Conservation (phyloP, 1,284 basidiomycete species). For the Malassezia nana region DNA sequence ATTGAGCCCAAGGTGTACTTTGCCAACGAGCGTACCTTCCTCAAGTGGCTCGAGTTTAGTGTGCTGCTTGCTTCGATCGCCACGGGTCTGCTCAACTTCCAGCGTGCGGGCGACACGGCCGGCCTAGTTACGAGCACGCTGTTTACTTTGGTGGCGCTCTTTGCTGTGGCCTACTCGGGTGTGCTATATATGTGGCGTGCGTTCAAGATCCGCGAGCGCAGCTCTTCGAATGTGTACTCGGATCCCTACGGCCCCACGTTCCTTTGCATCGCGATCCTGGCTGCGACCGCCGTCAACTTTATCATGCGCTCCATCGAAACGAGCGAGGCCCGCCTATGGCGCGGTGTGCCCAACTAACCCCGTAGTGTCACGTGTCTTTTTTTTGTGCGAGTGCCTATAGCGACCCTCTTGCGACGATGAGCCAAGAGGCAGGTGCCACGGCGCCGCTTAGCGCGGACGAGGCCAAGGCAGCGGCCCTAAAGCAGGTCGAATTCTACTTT, state of each 20-base stretch:
- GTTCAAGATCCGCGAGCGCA: conserved; percentile 54
- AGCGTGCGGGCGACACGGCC: conserved; percentile 61
- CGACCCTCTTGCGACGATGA: not conserved
- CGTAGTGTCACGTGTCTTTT: conserved; percentile 1
- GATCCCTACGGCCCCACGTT: conserved; percentile 41
- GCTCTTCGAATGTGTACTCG: conserved; percentile 44
- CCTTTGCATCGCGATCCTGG: conserved; percentile 34
- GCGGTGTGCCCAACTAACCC: conserved; percentile 33
- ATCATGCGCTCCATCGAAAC: conserved; percentile 32
- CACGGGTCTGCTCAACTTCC: conserved; percentile 62
- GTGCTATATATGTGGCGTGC: conserved; percentile 80
- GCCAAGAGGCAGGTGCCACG: not conserved
- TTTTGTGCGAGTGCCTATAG: not conserved
- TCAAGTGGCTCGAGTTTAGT: conserved; percentile 74
- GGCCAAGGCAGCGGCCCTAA: conserved; percentile 10
- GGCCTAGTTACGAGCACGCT: conserved; percentile 73
- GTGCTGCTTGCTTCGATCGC: conserved; percentile 53
- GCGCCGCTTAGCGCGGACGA: conserved; percentile 5
- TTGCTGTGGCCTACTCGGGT: conserved; percentile 78
- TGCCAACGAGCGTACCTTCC: conserved; percentile 73
- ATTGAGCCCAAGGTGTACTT: conserved; percentile 98
- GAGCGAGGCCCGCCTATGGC: conserved; percentile 17
- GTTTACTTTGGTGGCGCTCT: conserved; percentile 80
- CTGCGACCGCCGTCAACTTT: conserved; percentile 42
- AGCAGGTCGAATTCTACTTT: conserved; percentile 85